Percentiles rank a stretch among this genome's conserved stretches.
phyloP scores from a whole-genome alignment of 768 basidiomycete species.

The Pleurotus platypus region DNA sequence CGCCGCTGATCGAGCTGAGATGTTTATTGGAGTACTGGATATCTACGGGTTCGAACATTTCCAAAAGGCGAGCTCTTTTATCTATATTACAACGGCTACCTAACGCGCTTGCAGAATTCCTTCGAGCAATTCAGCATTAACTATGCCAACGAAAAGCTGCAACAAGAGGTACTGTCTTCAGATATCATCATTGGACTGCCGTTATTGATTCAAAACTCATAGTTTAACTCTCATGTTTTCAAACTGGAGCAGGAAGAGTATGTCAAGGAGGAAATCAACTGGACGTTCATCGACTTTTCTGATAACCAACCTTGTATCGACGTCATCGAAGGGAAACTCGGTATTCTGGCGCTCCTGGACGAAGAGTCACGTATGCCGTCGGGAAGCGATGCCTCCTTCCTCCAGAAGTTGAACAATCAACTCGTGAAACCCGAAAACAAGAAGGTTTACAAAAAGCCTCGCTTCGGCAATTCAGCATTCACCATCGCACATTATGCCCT shows the following conservation, averaged over 20 bases:
- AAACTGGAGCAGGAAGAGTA: slow-evolving; percentile 99
- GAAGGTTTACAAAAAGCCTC: slow-evolving; percentile 93
- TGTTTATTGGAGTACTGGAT: slow-evolving; percentile 99
- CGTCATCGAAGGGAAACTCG: slow-evolving; percentile 95
- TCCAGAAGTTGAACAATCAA: slow-evolving; percentile 88
- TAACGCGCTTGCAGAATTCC: slow-evolving; percentile 51
- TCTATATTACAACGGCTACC: background rate
- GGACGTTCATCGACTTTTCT: slow-evolving; percentile 99
- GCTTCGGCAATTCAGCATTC: slow-evolving; percentile 97
- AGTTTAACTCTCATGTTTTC: slow-evolving; percentile 99
- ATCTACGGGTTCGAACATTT: slow-evolving; percentile 98
- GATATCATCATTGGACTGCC: background rate
- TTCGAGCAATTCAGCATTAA: slow-evolving; percentile 99
- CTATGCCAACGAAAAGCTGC: slow-evolving; percentile 97
- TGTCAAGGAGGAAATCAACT: slow-evolving; percentile 96
- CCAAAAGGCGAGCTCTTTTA: slow-evolving; percentile 64
- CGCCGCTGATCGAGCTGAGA: slow-evolving; percentile 86
- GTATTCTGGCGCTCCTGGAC: slow-evolving; percentile 90
- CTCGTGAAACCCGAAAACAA: slow-evolving; percentile 84
- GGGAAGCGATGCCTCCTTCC: slow-evolving; percentile 88
- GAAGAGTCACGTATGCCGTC: slow-evolving; percentile 97
- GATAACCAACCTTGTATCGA: slow-evolving; percentile 99
- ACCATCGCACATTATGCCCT: slow-evolving; percentile 97
- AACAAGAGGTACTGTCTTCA: slow-evolving; percentile 75
- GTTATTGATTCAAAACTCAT: slow-evolving; percentile 10